Evolutionary conservation across 176 grass and related monocot species (phyloP).

Genomic region (Secale cereale): DNA sequence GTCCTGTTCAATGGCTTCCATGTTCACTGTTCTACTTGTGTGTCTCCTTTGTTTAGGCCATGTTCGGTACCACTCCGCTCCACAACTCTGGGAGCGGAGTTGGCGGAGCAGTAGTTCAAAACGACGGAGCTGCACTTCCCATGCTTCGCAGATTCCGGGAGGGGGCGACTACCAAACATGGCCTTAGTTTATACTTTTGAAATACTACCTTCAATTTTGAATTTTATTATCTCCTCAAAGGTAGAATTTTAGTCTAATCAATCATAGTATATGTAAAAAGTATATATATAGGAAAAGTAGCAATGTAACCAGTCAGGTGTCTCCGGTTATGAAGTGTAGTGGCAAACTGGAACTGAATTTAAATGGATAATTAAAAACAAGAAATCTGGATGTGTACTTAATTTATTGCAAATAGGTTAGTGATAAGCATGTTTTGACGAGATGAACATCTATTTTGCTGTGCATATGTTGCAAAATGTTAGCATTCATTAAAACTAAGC

Average conservation of each 20-base stretch:
- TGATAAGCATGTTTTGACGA: neutral
- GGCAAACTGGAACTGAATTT: neutral
- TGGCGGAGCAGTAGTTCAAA: too few relatives aligned
- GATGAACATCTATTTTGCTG: neutral
- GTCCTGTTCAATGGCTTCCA: neutral
- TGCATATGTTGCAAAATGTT: neutral
- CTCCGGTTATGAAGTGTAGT: neutral
- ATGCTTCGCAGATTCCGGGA: too few relatives aligned
- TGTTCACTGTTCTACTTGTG: neutral
- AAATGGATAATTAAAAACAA: neutral
- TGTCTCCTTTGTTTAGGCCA: neutral
- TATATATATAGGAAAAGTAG: neutral
- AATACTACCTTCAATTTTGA: neutral
- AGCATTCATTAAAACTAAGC: neutral
- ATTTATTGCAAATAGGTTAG: neutral
- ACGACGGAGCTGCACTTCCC: too few relatives aligned
- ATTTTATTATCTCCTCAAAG: neutral
- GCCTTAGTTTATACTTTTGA: too few relatives aligned
- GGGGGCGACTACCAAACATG: too few relatives aligned
- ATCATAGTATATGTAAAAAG: neutral
- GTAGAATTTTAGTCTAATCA: neutral
- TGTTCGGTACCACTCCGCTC: too few relatives aligned
- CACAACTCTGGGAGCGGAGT: too few relatives aligned
- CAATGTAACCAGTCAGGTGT: neutral
- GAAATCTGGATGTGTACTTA: neutral